A percentile compares a stretch with the other conserved stretches of the same genome.
Conservation (phyloP, 1,284 basidiomycete species). For the Fomes fomentarius region DNA sequence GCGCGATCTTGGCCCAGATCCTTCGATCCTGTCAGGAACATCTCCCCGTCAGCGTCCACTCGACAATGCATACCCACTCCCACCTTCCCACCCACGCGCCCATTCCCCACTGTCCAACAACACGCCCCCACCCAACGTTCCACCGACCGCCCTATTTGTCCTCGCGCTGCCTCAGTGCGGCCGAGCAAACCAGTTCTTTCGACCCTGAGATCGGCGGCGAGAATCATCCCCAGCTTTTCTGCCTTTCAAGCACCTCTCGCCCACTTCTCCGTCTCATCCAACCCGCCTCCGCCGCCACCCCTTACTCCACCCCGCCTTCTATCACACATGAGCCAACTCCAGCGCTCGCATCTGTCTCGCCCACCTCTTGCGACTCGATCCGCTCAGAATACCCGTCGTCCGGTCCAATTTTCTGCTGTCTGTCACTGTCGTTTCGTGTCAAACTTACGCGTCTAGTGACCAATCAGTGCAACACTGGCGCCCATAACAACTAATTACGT, state of each 20-base stretch:
- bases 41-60: neutral
- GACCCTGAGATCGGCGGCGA: conserved; percentile 13
- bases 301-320: conserved; percentile 8
- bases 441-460: too few species aligned
- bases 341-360: conserved; percentile 11
- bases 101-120: neutral
- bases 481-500: conserved; percentile 13
- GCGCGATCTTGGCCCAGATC: neutral
- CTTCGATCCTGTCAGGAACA: conserved; percentile 3
- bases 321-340: conserved; percentile 10
- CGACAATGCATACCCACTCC: neutral
- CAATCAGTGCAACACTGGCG: neutral
- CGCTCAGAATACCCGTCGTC: neutral
- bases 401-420: too few species aligned
- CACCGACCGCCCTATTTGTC: neutral
- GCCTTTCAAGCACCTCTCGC: conserved; percentile 16
- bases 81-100: neutral
- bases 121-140: neutral
- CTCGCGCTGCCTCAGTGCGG: neutral
- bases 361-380: neutral
- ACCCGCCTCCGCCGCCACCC: conserved; percentile 5
- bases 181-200: neutral
- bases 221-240: conserved; percentile 12
- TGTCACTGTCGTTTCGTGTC: too few species aligned
- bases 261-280: conserved; percentile 3